Percentiles rank a stretch among this genome's conserved stretches.
Conservation (phyloP, 805 yeast genomes). For the Candida xiaguanensis region DNA sequence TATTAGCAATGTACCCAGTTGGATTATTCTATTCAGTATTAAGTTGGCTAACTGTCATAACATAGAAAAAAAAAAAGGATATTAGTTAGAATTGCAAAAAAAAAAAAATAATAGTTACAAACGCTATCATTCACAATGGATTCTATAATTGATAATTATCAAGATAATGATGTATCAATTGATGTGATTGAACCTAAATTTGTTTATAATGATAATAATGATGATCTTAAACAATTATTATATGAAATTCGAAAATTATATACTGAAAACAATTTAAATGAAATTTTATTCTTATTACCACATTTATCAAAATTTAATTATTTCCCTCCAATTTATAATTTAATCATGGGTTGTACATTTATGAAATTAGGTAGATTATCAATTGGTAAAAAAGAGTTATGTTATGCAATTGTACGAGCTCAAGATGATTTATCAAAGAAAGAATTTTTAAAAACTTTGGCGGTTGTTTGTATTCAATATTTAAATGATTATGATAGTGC, state of each 20-base stretch:
- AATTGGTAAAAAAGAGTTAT: slow-evolving; percentile 5
- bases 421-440: background rate
- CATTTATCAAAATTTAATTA: background rate
- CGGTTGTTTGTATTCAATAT: background rate
- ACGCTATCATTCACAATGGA: too few relatives aligned
- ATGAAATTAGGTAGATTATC: slow-evolving; percentile 6
- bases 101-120: background rate
- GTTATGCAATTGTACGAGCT: slow-evolving; percentile 6
- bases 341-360: slow-evolving; percentile 4
- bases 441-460: slow-evolving; percentile 4
- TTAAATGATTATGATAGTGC: slow-evolving; percentile 1
- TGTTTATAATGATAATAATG: background rate
- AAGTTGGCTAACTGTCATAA: slow-evolving; percentile 65
- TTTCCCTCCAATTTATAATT: background rate
- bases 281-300: slow-evolving; percentile 6
- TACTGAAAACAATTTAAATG: background rate
- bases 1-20: slow-evolving; percentile 64
- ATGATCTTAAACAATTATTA: background rate
- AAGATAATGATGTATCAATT: background rate
- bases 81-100: background rate
- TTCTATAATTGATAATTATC: background rate
- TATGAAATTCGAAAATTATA: background rate
- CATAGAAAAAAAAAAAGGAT: slow-evolving; percentile 28
- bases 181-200: background rate
- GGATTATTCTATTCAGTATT: slow-evolving; percentile 58